phyloP scores from a whole-genome alignment of 192 early-diverging fungal genomes.

The Umbelopsis ramanniana region DNA sequence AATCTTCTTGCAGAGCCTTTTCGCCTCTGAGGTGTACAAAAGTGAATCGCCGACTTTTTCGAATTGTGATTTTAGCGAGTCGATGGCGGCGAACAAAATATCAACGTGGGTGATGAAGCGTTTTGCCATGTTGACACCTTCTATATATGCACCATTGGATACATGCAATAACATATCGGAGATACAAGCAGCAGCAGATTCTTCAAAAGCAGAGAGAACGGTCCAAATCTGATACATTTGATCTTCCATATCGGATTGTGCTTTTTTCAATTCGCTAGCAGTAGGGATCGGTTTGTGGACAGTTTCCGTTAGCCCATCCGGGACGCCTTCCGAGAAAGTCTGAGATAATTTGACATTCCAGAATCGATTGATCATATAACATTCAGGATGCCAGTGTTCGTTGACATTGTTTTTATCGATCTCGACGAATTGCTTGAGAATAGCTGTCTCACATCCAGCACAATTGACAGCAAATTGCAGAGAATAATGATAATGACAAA shows the following conservation, averaged over 20 bases:
- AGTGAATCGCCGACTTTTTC: constrained; percentile 39
- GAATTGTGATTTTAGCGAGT: constrained; percentile 70
- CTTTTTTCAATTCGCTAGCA: constrained; percentile 63
- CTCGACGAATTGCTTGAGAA: constrained; percentile 97
- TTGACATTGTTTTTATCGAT: constrained; percentile 74
- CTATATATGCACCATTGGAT: constrained; percentile 71
- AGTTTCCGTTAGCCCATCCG: background rate
- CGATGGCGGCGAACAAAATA: constrained; percentile 80
- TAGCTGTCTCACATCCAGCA: constrained; percentile 92
- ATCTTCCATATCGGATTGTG: constrained; percentile 80
- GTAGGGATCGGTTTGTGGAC: constrained; percentile 8
- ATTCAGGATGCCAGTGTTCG: constrained; percentile 99
- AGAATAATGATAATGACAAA: constrained; percentile 96
- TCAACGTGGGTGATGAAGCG: constrained; percentile 85
- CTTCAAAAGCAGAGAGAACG: constrained; percentile 87
- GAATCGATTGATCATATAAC: constrained; percentile 99
- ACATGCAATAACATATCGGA: constrained; percentile 87
- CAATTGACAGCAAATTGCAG: constrained; percentile 90
- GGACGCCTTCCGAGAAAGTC: constrained; percentile 28
- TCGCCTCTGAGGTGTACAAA: constrained; percentile 84
- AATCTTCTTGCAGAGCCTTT: constrained; percentile 91
- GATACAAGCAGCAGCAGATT: constrained; percentile 89
- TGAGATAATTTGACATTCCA: constrained; percentile 64
- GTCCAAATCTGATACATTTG: constrained; percentile 85
- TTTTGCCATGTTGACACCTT: constrained; percentile 75